phyloP scores from a whole-genome alignment of 179 eudicot genomes.

The Beta lomatogona region DNA sequence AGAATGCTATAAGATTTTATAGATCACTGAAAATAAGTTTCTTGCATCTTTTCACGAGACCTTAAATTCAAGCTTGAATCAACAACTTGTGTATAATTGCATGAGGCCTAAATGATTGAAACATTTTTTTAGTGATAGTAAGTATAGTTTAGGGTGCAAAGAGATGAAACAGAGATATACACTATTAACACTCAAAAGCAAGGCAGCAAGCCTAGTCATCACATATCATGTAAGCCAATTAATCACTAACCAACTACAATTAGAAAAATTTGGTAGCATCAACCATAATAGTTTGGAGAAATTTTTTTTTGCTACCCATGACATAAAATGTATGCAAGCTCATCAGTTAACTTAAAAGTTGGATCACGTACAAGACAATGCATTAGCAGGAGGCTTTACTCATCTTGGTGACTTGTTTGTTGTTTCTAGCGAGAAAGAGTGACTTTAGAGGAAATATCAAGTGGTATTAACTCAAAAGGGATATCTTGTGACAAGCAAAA shows the following conservation, averaged over 20 bases:
- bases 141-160: not conserved
- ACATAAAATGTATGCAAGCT: not conserved
- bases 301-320: not conserved
- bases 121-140: too few species aligned
- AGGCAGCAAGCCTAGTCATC: not conserved
- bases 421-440: not conserved
- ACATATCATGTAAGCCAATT: not conserved
- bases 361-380: not conserved
- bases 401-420: slow-evolving; percentile 5
- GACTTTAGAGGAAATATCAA: not conserved
- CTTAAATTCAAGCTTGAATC: too few species aligned
- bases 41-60: too few species aligned
- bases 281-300: not conserved
- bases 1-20: too few species aligned
- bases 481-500: not conserved
- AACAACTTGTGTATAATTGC: too few species aligned
- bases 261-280: not conserved
- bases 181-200: not conserved
- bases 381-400: not conserved
- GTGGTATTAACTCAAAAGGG: not conserved
- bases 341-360: not conserved
- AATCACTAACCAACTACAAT: not conserved
- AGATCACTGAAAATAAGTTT: too few species aligned
- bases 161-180: slow-evolving; percentile 8
- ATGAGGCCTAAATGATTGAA: too few species aligned